Evolutionary conservation across 176 grass and related monocot genomes (phyloP).

Genomic region (Tillandsia leiboldiana): DNA sequence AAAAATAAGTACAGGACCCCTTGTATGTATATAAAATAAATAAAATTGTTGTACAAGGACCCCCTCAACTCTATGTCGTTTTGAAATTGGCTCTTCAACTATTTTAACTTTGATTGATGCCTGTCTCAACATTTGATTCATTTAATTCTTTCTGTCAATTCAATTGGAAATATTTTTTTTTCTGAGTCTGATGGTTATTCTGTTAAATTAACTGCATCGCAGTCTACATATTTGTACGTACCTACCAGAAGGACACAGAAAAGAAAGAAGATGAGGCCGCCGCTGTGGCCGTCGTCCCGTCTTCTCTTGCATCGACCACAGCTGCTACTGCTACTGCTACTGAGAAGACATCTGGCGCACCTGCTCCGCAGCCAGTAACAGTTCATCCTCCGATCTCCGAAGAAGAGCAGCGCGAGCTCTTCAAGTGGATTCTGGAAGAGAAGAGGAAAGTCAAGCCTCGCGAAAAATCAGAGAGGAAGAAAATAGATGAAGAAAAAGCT

Average conservation of each 20-base stretch:
- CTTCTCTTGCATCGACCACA: constrained; percentile 13
- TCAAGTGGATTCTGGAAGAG: constrained; percentile 90
- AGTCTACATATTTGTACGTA: constrained; percentile 75
- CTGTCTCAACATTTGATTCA: too few species aligned
- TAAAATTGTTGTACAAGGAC: too few species aligned
- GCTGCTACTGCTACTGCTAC: background rate
- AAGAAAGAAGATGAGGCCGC: constrained; percentile 33
- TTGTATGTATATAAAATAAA: too few species aligned
- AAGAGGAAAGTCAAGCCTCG: constrained; percentile 61
- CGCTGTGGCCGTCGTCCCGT: constrained; percentile 3
- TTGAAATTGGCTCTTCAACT: too few species aligned
- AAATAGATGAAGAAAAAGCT: constrained; percentile 74
- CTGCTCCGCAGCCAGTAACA: constrained; percentile 24
- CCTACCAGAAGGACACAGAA: constrained; percentile 44
- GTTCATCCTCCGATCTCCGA: constrained; percentile 47
- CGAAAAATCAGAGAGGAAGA: constrained; percentile 47
- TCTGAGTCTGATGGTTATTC: background rate
- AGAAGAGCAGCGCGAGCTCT: constrained; percentile 62
- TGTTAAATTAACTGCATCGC: constrained; percentile 17
- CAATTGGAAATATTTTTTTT: background rate
- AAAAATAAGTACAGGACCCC: too few species aligned
- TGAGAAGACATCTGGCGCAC: constrained; percentile 18
- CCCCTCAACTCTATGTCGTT: too few species aligned
- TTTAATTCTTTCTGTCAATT: background rate
- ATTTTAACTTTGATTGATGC: too few species aligned